A percentile compares a stretch with the other conserved stretches of the same genome.
Conservation (phyloP, 2,329 filamentous ascomycete genomes). For the Apiospora marii region DNA sequence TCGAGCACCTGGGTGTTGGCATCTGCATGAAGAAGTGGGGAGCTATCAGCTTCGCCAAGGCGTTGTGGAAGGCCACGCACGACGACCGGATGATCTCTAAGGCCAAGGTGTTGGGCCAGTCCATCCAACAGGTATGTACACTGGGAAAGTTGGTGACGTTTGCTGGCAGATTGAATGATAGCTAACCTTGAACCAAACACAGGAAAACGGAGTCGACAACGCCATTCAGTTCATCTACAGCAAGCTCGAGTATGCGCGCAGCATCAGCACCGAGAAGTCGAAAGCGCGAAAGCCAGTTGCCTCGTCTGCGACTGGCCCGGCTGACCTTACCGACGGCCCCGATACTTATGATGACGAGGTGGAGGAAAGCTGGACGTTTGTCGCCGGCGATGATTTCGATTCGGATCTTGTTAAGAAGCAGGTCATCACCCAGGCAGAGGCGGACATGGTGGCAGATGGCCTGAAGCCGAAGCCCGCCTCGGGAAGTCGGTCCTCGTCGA, state of each 20-base stretch:
- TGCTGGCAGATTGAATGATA: not conserved
- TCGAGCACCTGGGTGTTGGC: slow-evolving; percentile 93
- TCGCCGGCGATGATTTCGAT: slow-evolving; percentile 62
- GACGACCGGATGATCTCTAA: slow-evolving; percentile 91
- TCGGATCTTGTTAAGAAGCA: slow-evolving; percentile 42
- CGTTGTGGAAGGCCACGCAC: slow-evolving; percentile 90
- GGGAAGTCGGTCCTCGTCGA: not conserved
- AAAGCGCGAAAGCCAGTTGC: slow-evolving; percentile 56
- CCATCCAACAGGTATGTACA: slow-evolving; percentile 79
- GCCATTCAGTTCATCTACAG: slow-evolving; percentile 95
- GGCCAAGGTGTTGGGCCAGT: slow-evolving; percentile 81
- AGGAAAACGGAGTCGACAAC: slow-evolving; percentile 90
- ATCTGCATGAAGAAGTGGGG: slow-evolving; percentile 90
- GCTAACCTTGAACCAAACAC: slow-evolving; percentile 39
- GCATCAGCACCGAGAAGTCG: slow-evolving; percentile 74
- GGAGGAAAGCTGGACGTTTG: slow-evolving; percentile 90
- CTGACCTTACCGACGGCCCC: slow-evolving; percentile 45
- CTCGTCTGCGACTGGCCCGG: slow-evolving; percentile 34
- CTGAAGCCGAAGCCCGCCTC: not conserved
- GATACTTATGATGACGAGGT: slow-evolving; percentile 67
- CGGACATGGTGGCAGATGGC: not conserved
- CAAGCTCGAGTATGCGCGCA: slow-evolving; percentile 90
- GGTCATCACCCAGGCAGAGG: slow-evolving; percentile 37
- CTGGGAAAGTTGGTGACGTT: not conserved
- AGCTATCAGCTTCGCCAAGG: slow-evolving; percentile 82